Percentiles rank a stretch among this genome's conserved stretches.
Evolutionary conservation across 148 eudicot species (phyloP).

Genomic region (Vaccinium myrtillus): DNA sequence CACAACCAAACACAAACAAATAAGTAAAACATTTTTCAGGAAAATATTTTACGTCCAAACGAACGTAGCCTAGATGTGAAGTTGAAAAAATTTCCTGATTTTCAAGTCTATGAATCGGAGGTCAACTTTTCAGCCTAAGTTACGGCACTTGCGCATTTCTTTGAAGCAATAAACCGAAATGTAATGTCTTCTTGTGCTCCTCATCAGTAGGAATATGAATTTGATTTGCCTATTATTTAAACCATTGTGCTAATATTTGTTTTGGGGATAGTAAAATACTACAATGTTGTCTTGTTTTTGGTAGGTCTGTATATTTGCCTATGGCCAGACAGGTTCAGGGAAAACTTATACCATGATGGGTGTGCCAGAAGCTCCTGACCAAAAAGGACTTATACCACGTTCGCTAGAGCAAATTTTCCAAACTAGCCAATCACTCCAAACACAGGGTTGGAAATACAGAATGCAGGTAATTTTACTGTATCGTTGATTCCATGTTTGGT

Average conservation of each 20-base stretch:
- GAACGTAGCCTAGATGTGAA: too few species aligned
- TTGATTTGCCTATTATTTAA: constrained; percentile 1
- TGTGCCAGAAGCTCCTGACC: constrained; percentile 50
- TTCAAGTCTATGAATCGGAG: not conserved
- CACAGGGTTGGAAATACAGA: constrained; percentile 74
- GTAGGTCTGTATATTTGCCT: constrained; percentile 82
- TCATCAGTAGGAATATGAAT: not conserved
- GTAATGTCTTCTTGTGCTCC: too few species aligned
- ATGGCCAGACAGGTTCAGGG: constrained; percentile 86
- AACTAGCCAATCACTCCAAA: constrained; percentile 57
- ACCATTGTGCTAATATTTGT: not conserved
- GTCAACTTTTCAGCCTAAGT: not conserved
- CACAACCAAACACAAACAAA: too few species aligned
- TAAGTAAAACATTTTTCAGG: too few species aligned
- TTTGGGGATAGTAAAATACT: not conserved
- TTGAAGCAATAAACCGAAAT: not conserved
- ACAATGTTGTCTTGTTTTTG: not conserved
- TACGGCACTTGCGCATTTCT: not conserved
- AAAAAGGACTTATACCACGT: constrained; percentile 83
- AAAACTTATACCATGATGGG: constrained; percentile 90
- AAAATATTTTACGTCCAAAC: too few species aligned
- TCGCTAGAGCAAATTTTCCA: constrained; percentile 74
- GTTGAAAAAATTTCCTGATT: not conserved
- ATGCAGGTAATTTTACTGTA: constrained; percentile 53
- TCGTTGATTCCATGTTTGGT: not conserved